Evolutionary conservation across 1,284 basidiomycete genomes (phyloP), one percentile per base, ranked within the genome.

Genomic region (Puccinia triticina): DNA sequence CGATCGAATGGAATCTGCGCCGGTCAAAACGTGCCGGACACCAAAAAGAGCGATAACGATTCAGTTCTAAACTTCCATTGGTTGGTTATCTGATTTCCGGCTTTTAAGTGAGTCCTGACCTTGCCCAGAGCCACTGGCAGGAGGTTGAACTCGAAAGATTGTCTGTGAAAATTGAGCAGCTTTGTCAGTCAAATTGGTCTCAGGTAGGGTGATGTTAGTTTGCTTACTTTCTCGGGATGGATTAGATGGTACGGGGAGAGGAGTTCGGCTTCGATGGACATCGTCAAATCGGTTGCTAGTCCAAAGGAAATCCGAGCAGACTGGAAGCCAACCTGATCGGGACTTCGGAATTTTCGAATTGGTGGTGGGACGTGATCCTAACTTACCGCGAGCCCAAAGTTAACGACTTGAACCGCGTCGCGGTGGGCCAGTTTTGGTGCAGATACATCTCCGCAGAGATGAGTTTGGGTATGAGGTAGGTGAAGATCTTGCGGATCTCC

Each of bases 181-280:
- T 12, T 29, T 8, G 48, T 50, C 26, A 50, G 71, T 73, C 32
- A 23, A 73, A 29, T 73, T 34, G 12, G 23, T 55, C 29, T 46
- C 23, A 48, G 43, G 1, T 11, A 53, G 16, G 26, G 29, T 69
- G 40, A 2, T 2, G 23, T 69, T 7, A 23, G 21, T 48, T 69
- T 69, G 66, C 66, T 69, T 69, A 69, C 66, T 21, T 69, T 69
- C 29, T 69, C 66, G n/a, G 66, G 66, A 69, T 69, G 66, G 66
- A 69, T 69, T 16, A 69, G 66, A 48, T 69, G 66, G 66, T 46
- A 69, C 7, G 66, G 43, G 1, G 66, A 69, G 21, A 69, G 66
- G 4, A 69, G 66, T 5, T 46, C 43, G n/a, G 66, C 40, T 26
- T 69, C 66, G 43, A 69, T 16, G 40, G 66, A 69, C 66, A 69